Evolutionary conservation across 192 early-diverging fungal species (phyloP), one percentile per base, ranked within the genome.

Genomic region (Coemansia aciculifera): DNA sequence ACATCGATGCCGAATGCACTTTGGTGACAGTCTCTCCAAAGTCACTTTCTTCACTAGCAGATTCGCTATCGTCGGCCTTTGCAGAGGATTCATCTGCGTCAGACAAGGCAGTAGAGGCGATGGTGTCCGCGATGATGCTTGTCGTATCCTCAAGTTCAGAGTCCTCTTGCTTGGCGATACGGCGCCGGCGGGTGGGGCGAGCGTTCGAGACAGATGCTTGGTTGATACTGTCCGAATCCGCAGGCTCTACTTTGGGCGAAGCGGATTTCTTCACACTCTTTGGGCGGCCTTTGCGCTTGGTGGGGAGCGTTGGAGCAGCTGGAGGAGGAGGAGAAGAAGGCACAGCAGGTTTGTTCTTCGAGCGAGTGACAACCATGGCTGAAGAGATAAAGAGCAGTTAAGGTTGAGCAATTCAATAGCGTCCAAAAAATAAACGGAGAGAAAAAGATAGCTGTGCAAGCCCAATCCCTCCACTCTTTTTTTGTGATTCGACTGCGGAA

Each of bases 341-440:
- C 8, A 13, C 24, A 56, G 52, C 13, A 37, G 63, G 15, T 21
- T 64, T 64, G 24, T 9, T 34, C 19, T 13, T 44, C 10, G 63
- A 64, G 32, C 63, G 63, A 59, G 65, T 67, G 37, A 40, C 29
- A 40, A 67, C 65, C 65, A 67, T 67, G 17, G 34, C 42, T 13
- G 6, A 19, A 5, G 31, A 19, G 5, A 34, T 5, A 52, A 21
- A 36, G 11, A 12, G 11, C 19, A 36, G 32, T 21, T n/a, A 19
- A 59, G 12, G 2, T 3, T 31, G 3, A 15, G 27, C 4, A 17
- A 54, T 5, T 29, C 51, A 1, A 43, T 15, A 43, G 17, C 6
- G 34, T 36, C 34, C 34, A 48, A 21, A 48, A 21, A n/a, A 21
- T n/a, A n/a, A n/a, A n/a, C n/a, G n/a, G n/a, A 40, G 34, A 36